phyloP scores from a whole-genome alignment of 176 grass and related monocot genomes.

The Hordeum marinum region DNA sequence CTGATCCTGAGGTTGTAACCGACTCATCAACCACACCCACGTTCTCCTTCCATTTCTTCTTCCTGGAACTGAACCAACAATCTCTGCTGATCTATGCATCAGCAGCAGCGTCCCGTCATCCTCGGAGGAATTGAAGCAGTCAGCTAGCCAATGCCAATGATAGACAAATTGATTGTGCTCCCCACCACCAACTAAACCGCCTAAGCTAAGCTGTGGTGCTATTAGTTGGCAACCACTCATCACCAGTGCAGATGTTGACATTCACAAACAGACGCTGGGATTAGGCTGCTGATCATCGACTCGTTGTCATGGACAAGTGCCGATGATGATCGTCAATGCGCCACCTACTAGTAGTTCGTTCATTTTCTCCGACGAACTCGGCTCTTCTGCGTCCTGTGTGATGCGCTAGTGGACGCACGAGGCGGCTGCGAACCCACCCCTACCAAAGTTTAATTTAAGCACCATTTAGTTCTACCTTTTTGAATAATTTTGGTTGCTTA shows the following conservation, averaged over 20 bases:
- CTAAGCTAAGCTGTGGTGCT: not conserved
- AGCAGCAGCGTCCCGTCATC: not conserved
- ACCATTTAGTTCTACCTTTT: not conserved
- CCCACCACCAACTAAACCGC: not conserved
- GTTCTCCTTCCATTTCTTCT: not conserved
- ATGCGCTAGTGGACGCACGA: too few relatives aligned
- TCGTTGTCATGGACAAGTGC: not conserved
- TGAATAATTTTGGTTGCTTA: too few relatives aligned
- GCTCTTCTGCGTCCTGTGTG: too few relatives aligned
- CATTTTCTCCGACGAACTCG: not conserved
- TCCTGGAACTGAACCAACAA: not conserved
- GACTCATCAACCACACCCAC: not conserved
- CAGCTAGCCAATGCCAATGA: not conserved
- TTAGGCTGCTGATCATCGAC: not conserved
- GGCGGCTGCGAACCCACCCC: not conserved
- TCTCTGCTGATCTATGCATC: not conserved
- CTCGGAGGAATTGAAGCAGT: not conserved
- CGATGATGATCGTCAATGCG: not conserved
- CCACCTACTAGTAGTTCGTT: not conserved
- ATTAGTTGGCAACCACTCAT: conserved; percentile 5
- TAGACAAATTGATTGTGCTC: not conserved
- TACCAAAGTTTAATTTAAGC: not conserved
- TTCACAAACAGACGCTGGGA: not conserved
- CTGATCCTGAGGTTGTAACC: not conserved
- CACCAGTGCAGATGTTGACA: not conserved